phyloP scores from a whole-genome alignment of 2,329 filamentous ascomycete species.

The Fusarium nematophilum region DNA sequence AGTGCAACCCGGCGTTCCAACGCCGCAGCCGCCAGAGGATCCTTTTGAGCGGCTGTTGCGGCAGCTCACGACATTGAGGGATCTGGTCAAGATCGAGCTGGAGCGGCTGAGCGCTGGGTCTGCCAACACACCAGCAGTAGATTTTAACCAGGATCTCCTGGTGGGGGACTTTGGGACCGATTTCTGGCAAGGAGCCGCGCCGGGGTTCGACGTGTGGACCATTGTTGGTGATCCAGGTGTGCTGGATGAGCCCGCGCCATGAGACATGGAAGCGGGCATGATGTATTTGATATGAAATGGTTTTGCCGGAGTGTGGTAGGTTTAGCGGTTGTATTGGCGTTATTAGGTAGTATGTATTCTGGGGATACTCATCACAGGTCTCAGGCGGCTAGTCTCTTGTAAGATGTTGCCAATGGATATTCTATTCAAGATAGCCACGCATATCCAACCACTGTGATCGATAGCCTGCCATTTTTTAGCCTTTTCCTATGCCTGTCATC shows the following conservation, averaged over 20 bases:
- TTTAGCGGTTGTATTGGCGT: background rate
- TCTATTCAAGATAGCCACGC: conserved; percentile 13
- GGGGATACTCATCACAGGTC: background rate
- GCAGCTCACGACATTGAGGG: conserved; percentile 47
- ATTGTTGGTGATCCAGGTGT: conserved; percentile 44
- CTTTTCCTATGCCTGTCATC: conserved; percentile 10
- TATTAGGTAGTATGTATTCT: background rate
- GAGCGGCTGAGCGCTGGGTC: conserved; percentile 40
- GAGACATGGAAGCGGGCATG: background rate
- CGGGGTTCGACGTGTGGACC: conserved; percentile 42
- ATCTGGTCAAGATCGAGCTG: conserved; percentile 47
- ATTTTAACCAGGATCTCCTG: conserved; percentile 38
- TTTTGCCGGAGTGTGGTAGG: conserved; percentile 1
- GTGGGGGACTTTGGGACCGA: conserved; percentile 40
- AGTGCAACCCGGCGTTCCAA: conserved; percentile 12
- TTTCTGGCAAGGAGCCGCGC: conserved; percentile 42
- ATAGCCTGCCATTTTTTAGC: too few species aligned
- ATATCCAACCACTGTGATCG: too few species aligned
- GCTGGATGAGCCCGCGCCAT: conserved; percentile 31
- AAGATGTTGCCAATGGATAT: conserved; percentile 1
- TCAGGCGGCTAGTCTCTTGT: background rate
- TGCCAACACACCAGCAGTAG: conserved; percentile 27
- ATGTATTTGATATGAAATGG: background rate
- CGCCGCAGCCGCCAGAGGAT: conserved; percentile 40
- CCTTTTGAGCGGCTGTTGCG: conserved; percentile 48